Base-by-base conservation (phyloP, 192 early-diverging fungal species). In the Linnemannia exigua region DNA sequence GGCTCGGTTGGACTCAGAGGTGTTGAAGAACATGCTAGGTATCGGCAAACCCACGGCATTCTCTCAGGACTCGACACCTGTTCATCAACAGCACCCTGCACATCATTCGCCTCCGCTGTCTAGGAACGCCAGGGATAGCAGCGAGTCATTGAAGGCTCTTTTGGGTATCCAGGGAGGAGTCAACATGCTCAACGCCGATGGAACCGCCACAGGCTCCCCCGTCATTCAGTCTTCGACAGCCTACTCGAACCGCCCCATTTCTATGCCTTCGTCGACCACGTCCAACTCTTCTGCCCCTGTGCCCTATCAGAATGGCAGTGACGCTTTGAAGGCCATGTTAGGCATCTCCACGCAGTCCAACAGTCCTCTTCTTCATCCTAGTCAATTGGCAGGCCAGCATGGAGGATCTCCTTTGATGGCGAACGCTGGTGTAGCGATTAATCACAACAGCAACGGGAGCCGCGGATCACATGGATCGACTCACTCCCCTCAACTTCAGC, bases 1-100 rank as follows among this genome's bases (percentile, higher is more conserved):
- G 20, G 80, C 87, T 36, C 81, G 70, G 16, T 44, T 33, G 20
- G 87, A 82, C 48, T 82, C 87, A 1, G 69, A 82, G 7, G 38
- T 80, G 16, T 69, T 88, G 75, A 88, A 88, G 70, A 79, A 70
- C 47, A 81, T 88, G 87, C 72, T 88, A 35, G 87, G 87, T 0
- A 88, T 88, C n/a, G 87, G 87, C 5, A 75, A 67, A 28, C 6
- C 58, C 1, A 22, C 67, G 22, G 35, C 63, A 12, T 67, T 61
- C 5, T 58, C 74, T 33, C 79, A 70, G 4, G 52, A 79, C 22
- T 33, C 75, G 22, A 33, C 74, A 0, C 51, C 48, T 14, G 15
- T 68, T 48, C 77, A 75, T 31, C 35, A 48, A 20, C 70, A 79
- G 16, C 9, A 14, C 35, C 35, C 48, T 41, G 33, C 25, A 5